Conservation (phyloP, 2,329 filamentous ascomycete species). For the Ceratocystis diversiconidia region DNA sequence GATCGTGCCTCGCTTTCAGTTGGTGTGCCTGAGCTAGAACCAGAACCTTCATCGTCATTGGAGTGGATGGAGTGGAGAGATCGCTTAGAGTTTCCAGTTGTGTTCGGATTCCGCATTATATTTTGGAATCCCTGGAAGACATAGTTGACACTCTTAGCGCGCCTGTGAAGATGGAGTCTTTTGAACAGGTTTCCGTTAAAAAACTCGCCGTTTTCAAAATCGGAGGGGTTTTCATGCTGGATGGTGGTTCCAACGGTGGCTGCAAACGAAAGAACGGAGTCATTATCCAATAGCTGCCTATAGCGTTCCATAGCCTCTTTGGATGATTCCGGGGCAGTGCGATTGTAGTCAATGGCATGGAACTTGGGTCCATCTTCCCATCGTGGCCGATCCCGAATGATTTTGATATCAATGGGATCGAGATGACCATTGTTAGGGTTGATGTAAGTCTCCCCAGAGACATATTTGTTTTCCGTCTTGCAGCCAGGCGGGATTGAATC, state of each 20-base stretch:
- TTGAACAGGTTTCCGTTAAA: slow-evolving; percentile 50
- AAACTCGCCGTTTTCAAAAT: slow-evolving; percentile 36
- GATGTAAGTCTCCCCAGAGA: slow-evolving; percentile 38
- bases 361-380: slow-evolving; percentile 38
- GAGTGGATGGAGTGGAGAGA: background rate
- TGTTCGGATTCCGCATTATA: slow-evolving; percentile 38
- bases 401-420: slow-evolving; percentile 33
- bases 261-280: slow-evolving; percentile 45
- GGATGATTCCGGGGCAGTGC: slow-evolving; percentile 28
- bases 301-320: slow-evolving; percentile 36
- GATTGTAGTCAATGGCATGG: slow-evolving; percentile 29
- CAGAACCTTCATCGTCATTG: background rate
- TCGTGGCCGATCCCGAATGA: slow-evolving; percentile 30
- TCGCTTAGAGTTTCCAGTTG: slow-evolving; percentile 20
- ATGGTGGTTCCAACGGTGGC: slow-evolving; percentile 52
- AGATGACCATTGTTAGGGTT: slow-evolving; percentile 28
- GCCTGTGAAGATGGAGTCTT: slow-evolving; percentile 39
- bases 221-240: slow-evolving; percentile 49
- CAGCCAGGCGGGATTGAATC: slow-evolving; percentile 31
- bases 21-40: slow-evolving; percentile 10
- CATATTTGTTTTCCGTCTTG: slow-evolving; percentile 36
- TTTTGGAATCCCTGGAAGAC: slow-evolving; percentile 32
- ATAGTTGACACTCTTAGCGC: slow-evolving; percentile 25
- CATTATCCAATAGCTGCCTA: slow-evolving; percentile 37
- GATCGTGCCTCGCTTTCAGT: slow-evolving; percentile 16